A percentile compares a stretch with the other conserved stretches of the same genome.
These are phyloP conservation scores for Aspergillus brasiliensis DNA, from an alignment of 2,329 filamentous ascomycete species.

Conservation along the genomic window DNA sequence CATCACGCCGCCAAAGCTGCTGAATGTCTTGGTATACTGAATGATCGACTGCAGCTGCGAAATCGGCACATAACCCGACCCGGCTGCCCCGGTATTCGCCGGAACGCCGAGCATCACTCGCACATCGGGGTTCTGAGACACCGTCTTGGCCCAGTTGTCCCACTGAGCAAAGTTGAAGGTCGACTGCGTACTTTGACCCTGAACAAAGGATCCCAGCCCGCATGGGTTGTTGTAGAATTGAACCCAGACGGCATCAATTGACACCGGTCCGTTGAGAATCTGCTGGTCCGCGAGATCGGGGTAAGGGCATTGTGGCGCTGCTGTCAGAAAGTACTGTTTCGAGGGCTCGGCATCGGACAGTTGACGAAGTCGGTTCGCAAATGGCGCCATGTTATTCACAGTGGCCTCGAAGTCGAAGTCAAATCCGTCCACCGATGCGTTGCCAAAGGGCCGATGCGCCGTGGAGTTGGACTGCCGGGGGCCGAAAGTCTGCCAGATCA, in stretches of 20 bases:
- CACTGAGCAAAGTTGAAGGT: conserved; percentile 66
- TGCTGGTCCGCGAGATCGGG: conserved; percentile 63
- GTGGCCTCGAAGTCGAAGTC: conserved; percentile 73
- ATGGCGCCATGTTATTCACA: conserved; percentile 61
- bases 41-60: conserved; percentile 55
- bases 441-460: conserved; percentile 66
- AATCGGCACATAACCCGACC: conserved; percentile 58
- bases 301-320: conserved; percentile 69
- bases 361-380: conserved; percentile 60
- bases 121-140: conserved; percentile 60
- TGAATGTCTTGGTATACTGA: conserved; percentile 56
- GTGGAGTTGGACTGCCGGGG: conserved; percentile 43
- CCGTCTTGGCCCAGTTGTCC: conserved; percentile 65
- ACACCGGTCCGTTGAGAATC: conserved; percentile 57
- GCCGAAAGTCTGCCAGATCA: conserved; percentile 72
- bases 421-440: conserved; percentile 69
- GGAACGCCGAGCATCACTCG: conserved; percentile 66
- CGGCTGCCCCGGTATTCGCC: conserved; percentile 55
- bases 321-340: conserved; percentile 62
- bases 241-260: conserved; percentile 63
- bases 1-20: conserved; percentile 69
- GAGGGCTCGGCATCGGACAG: conserved; percentile 55
- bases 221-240: conserved; percentile 74
- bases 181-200: conserved; percentile 48
- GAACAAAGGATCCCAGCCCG: conserved; percentile 56